Conservation (phyloP, 495 filamentous ascomycete genomes). For the Bacidia rubella region DNA sequence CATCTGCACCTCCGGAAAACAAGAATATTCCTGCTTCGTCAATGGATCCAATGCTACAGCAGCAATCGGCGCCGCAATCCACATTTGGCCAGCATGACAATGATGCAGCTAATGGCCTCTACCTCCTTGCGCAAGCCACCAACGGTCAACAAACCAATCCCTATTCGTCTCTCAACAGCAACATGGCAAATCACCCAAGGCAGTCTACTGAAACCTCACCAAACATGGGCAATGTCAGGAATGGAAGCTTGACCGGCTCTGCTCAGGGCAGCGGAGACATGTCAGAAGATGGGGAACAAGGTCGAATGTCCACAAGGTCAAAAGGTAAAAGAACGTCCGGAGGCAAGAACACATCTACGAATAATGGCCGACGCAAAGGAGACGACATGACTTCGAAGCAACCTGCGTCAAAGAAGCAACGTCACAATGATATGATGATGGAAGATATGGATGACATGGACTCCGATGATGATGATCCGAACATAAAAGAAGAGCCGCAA, state of each 20-base stretch:
- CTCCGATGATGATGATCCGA: conserved; percentile 41
- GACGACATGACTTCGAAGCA: conserved; percentile 58
- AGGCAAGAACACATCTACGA: conserved; percentile 28
- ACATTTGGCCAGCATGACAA: conserved; percentile 78
- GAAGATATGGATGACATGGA: conserved; percentile 39
- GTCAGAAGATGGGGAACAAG: conserved; percentile 56
- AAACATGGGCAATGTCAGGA: conserved; percentile 23
- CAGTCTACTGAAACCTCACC: conserved; percentile 24
- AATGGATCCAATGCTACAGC: conserved; percentile 36
- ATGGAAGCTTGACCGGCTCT: conserved; percentile 28
- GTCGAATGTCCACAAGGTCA: conserved; percentile 46
- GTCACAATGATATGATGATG: conserved; percentile 41
- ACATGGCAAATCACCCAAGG: conserved; percentile 24
- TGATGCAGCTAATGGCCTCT: conserved; percentile 90
- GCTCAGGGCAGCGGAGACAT: conserved; percentile 58
- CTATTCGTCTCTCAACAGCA: conserved; percentile 39
- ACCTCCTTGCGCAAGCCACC: conserved; percentile 65
- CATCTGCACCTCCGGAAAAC: conserved; percentile 38
- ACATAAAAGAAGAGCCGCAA: conserved; percentile 35
- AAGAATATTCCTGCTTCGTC: conserved; percentile 30
- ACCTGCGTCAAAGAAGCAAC: conserved; percentile 56
- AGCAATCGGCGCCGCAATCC: conserved; percentile 30
- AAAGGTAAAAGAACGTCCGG: conserved; percentile 56
- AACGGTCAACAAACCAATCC: conserved; percentile 44
- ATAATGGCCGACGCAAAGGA: conserved; percentile 62